Conservation (phyloP, 2,329 filamentous ascomycete species). For the Fusarium mangiferae region DNA sequence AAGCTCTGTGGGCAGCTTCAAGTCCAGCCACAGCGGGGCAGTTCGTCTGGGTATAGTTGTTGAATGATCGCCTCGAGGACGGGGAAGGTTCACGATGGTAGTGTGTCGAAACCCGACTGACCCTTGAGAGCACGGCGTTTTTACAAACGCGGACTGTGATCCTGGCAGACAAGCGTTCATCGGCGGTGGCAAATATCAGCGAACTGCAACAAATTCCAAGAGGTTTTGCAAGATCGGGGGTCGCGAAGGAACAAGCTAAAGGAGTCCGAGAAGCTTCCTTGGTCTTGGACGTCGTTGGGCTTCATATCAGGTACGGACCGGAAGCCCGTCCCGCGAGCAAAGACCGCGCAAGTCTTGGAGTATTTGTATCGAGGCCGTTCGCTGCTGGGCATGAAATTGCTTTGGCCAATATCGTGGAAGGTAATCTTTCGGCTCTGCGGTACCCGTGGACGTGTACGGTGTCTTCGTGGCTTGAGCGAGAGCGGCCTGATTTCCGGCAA, state of each 20-base stretch:
- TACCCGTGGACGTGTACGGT: no score
- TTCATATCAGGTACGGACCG: background rate
- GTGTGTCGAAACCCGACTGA: background rate
- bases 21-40: no score
- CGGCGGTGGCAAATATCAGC: fast-evolving
- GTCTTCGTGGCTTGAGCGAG: background rate
- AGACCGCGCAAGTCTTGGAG: background rate
- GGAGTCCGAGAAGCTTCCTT: no score
- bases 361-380: background rate
- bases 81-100: background rate
- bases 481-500: no score
- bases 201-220: fast-evolving
- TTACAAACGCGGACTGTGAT: background rate
- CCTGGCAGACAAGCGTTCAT: background rate
- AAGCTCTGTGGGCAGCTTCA: background rate
- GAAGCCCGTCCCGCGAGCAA: fast-evolving
- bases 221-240: background rate
- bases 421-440: background rate
- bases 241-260: background rate
- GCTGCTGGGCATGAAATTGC: background rate
- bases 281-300: background rate
- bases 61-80: background rate
- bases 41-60: no score
- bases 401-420: background rate
- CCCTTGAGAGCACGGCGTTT: background rate